Evolutionary conservation across 164 flowering plant genomes (phyloP), one percentile per base, ranked within the genome.

Genomic region (Vitis rupestris): DNA sequence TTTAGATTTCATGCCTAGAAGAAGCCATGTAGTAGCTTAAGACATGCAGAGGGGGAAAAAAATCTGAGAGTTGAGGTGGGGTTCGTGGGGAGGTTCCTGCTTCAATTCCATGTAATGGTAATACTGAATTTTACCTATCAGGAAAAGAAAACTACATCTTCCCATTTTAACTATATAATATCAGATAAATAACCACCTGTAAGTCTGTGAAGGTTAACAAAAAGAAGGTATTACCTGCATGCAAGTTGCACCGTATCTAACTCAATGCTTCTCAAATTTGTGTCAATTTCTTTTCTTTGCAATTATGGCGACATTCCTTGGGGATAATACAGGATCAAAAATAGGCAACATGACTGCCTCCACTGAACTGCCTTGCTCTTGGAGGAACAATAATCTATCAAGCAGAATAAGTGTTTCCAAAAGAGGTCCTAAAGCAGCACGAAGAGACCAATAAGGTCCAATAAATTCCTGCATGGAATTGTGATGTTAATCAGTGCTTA

Each of bases 381-480:
- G 97, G 66, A 92, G 92, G 78, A 85, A 88, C 79, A 94, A 68
- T 63, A 92, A 81, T 70, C 97, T 84, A 75, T 94, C 98, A n/a
- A 92, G 95, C 73, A 92, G 82, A 75, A 94, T 50, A 8, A 90
- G 68, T 48, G 97, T 92, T 80, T 92, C 98, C 82, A 92, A 68
- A 50, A 94, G 62, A 59, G 97, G 91, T 31, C 95, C 98, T 64
- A 92, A 58, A 61, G 89, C 87, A 75, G 97, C 93, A 50, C 95
- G 86, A 27, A 94, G 82, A 59, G 97, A 85, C 97, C 98, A 92
- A 68, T 86, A 94, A 48, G 93, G 92, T 63, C 97, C 97, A 23
- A 90, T 73, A 59, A 88, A 81, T 61, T 83, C 92, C 97, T 94
- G 91, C 73, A 79, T 9, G 53, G 12, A 71, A 70, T 49, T 44